Conservation (phyloP, 176 grass and related monocot species). For the Oryza coarctata region DNA sequence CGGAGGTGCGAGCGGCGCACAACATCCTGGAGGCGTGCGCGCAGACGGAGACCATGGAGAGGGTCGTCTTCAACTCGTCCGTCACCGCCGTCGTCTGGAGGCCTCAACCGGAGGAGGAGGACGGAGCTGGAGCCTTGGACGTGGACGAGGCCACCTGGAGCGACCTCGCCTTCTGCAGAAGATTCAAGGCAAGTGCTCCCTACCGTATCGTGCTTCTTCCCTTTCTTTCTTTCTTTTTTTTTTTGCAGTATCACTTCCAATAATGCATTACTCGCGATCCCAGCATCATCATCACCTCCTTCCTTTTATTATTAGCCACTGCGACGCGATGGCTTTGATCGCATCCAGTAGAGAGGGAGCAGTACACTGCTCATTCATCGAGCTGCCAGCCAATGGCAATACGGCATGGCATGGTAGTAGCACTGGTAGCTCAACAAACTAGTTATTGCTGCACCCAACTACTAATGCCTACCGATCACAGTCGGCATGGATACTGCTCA, state of each 20-base stretch:
- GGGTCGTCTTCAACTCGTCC: conserved; percentile 93
- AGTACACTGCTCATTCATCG: not conserved
- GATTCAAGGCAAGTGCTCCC: conserved; percentile 59
- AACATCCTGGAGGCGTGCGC: conserved; percentile 96
- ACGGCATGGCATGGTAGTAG: too few species aligned
- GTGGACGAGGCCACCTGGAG: conserved; percentile 90
- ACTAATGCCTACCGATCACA: too few species aligned
- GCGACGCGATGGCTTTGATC: too few species aligned
- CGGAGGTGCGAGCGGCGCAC: conserved; percentile 85
- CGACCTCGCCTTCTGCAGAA: conserved; percentile 71
- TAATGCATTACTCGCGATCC: too few species aligned
- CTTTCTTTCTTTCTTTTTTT: not conserved
- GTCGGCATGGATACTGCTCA: too few species aligned
- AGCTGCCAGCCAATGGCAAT: too few species aligned
- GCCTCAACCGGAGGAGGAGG: not conserved
- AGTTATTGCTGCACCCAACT: not conserved
- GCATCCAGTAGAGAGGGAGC: too few species aligned
- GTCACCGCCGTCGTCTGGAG: conserved; percentile 85
- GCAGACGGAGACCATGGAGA: conserved; percentile 66
- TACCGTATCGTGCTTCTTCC: not conserved
- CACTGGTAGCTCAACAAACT: not conserved
- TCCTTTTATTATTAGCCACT: too few species aligned
- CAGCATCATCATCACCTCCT: too few species aligned
- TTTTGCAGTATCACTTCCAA: too few species aligned
- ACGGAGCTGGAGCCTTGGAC: conserved; percentile 31